phyloP scores from a whole-genome alignment of 2,329 filamentous ascomycete species.

The Venturia effusa region DNA sequence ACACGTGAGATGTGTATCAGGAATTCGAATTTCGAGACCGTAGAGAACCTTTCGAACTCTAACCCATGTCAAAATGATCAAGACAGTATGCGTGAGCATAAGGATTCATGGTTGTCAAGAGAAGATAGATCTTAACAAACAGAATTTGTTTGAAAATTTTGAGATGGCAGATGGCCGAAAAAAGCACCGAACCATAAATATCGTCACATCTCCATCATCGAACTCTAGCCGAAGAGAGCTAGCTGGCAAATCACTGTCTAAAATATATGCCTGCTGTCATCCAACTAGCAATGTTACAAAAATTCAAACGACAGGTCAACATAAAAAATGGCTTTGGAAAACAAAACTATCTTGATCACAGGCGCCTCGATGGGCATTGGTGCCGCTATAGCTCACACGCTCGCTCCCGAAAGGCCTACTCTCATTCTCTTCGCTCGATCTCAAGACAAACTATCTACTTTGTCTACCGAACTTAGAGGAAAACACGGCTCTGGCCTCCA shows the following conservation, averaged over 20 bases:
- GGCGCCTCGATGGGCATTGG: constrained; percentile 38
- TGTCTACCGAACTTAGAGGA: constrained; percentile 16
- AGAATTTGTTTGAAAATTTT: too few species aligned
- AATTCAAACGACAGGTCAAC: neutral
- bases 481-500: constrained; percentile 11
- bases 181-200: too few species aligned
- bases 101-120: too few species aligned
- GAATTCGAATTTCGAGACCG: too few species aligned
- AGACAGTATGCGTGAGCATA: too few species aligned
- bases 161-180: too few species aligned
- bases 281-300: neutral
- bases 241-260: too few species aligned
- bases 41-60: too few species aligned
- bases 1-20: neutral
- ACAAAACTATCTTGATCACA: constrained; percentile 47
- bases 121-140: too few species aligned
- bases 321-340: constrained; percentile 24
- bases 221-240: too few species aligned
- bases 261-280: neutral
- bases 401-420: constrained; percentile 30
- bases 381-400: constrained; percentile 27
- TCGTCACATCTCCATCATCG: too few species aligned
- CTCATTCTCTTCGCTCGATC: constrained; percentile 34
- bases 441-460: constrained; percentile 18
- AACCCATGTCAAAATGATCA: too few species aligned